Conservation (phyloP, 306 rosid genomes). For the Castanospermum australe region DNA sequence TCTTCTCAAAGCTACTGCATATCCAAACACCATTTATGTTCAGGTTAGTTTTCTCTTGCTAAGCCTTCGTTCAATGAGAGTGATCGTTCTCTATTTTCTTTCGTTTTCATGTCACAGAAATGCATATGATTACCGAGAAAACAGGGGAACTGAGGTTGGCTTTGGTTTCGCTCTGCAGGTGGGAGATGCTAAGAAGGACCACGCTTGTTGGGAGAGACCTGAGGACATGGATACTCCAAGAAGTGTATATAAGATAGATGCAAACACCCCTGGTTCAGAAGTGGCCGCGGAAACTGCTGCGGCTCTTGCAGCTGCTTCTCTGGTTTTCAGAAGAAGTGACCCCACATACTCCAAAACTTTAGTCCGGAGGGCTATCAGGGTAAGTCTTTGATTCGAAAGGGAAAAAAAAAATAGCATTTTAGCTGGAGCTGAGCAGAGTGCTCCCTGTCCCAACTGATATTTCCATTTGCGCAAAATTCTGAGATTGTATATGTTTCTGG, state of each 20-base stretch:
- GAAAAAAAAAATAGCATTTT: neutral
- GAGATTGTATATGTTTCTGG: neutral
- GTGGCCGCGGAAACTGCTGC: conserved; percentile 99
- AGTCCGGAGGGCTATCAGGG: conserved; percentile 68
- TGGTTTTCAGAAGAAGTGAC: conserved; percentile 81
- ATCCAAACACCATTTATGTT: conserved; percentile 79
- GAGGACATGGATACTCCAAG: conserved; percentile 98
- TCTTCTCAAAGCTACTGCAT: conserved; percentile 86
- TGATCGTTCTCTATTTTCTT: neutral
- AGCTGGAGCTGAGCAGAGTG: neutral
- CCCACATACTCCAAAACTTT: conserved; percentile 74
- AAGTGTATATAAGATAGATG: conserved; percentile 72
- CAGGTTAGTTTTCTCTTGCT: conserved; percentile 49
- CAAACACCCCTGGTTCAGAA: conserved; percentile 79
- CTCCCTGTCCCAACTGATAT: neutral
- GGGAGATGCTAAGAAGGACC: conserved; percentile 86
- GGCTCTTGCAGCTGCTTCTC: conserved; percentile 94
- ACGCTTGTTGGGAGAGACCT: conserved; percentile 97
- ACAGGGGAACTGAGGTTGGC: too few species aligned
- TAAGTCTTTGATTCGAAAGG: conserved; percentile 8
- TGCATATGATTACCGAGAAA: too few species aligned
- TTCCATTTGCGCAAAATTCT: neutral
- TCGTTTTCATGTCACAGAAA: neutral
- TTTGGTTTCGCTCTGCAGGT: conserved; percentile 46
- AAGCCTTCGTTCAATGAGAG: neutral